phyloP scores from a whole-genome alignment of 164 flowering plant genomes.

The Berberis vulgaris region DNA sequence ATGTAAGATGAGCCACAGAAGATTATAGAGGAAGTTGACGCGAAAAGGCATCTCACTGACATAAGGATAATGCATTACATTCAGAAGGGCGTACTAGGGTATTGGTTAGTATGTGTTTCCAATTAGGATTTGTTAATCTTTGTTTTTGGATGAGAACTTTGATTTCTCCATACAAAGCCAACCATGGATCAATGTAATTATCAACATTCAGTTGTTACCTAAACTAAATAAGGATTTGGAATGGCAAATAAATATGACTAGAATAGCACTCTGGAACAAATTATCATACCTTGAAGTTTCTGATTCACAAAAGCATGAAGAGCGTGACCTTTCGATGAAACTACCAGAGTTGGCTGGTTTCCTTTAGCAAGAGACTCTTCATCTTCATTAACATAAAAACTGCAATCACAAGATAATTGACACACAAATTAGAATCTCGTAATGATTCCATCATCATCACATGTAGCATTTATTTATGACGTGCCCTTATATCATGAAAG shows the following conservation, averaged over 20 bases:
- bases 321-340: conserved; percentile 94
- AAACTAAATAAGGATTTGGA: neutral
- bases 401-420: conserved; percentile 25
- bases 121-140: too few species aligned
- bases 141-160: too few species aligned
- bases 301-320: conserved; percentile 85
- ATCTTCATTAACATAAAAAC: conserved; percentile 48
- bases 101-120: too few species aligned
- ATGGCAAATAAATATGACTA: neutral
- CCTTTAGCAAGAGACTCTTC: conserved; percentile 55
- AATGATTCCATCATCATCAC: neutral
- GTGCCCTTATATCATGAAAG: too few species aligned
- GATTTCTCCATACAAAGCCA: too few species aligned
- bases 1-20: conserved; percentile 4
- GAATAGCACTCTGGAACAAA: conserved; percentile 5
- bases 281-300: conserved; percentile 55
- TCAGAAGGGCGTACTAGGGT: too few species aligned
- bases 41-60: too few species aligned
- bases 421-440: conserved; percentile 5
- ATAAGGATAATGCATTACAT: too few species aligned
- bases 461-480: too few species aligned
- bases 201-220: neutral
- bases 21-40: neutral
- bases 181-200: too few species aligned
- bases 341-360: conserved; percentile 44